phyloP scores from a whole-genome alignment of 177 flowering plant species.

The Vitis hybrid region DNA sequence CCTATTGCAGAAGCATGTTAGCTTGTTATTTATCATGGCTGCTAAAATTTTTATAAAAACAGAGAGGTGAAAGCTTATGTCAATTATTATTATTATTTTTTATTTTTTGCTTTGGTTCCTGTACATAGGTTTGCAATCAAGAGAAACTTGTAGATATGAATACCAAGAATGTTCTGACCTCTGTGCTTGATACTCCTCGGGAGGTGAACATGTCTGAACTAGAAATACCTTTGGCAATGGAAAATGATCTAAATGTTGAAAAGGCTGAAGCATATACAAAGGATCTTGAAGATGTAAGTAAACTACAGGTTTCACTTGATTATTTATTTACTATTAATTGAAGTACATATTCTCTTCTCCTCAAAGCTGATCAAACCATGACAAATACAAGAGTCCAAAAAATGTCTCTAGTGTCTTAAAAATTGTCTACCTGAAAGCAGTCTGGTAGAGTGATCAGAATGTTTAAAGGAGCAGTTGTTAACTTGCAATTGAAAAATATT shows the following conservation, averaged over 20 bases:
- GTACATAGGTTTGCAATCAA: constrained; percentile 26
- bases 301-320: constrained; percentile 6
- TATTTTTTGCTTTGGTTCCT: constrained; percentile 1
- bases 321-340: neutral
- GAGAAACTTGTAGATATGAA: constrained; percentile 22
- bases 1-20: constrained; percentile 6
- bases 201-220: constrained; percentile 31
- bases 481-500: no score
- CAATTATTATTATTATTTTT: neutral
- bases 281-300: constrained; percentile 84
- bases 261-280: constrained; percentile 80
- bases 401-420: no score
- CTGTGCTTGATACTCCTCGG: constrained; percentile 22
- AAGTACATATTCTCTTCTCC: neutral
- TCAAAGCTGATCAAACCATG: neutral
- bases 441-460: no score
- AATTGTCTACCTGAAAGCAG: no score
- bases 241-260: constrained; percentile 57
- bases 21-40: neutral
- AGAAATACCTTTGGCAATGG: constrained; percentile 36
- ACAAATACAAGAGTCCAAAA: neutral
- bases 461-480: no score
- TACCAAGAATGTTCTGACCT: constrained; percentile 11
- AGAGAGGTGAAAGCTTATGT: constrained; percentile 4
- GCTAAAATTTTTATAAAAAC: neutral